Evolutionary conservation across 208 protist genomes (phyloP).

Genomic region (Acanthamoeba healyi): DNA sequence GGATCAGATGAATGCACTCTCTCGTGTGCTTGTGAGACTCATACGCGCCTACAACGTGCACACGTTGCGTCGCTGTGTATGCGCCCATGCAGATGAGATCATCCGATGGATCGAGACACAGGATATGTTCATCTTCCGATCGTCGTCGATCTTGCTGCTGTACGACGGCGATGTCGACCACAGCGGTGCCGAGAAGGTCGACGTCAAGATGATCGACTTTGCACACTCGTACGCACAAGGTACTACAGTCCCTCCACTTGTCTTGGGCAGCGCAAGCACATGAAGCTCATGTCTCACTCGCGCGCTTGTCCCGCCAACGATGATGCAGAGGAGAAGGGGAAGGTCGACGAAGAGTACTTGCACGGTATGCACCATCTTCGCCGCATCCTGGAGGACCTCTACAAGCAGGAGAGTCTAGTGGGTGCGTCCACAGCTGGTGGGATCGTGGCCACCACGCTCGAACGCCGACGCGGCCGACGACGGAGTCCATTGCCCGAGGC

Average conservation of each 20-base stretch:
- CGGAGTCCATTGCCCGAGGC: no score
- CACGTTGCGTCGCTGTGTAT: not conserved
- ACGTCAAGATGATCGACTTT: slow-evolving; percentile 53
- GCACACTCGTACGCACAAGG: not conserved
- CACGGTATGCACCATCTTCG: not conserved
- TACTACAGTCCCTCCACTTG: not conserved
- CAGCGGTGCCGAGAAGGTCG: not conserved
- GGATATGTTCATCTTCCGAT: slow-evolving; percentile 22
- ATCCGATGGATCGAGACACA: slow-evolving; percentile 13
- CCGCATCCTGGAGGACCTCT: slow-evolving; percentile 7
- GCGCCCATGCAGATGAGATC: not conserved
- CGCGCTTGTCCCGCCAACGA: not conserved
- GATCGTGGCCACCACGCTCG: not conserved
- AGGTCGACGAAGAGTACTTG: not conserved
- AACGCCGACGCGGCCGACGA: not conserved
- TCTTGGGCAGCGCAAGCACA: not conserved
- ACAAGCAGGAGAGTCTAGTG: slow-evolving; percentile 1
- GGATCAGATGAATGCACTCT: no score
- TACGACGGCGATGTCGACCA: slow-evolving; percentile 13
- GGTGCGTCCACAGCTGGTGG: not conserved
- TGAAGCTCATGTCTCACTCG: not conserved
- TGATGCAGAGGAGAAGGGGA: not conserved
- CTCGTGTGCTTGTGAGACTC: no score
- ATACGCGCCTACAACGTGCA: no score
- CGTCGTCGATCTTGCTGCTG: slow-evolving; percentile 20